Percentiles rank a stretch among this genome's conserved stretches.
Evolutionary conservation across 73 alveolate species (phyloP).

Genomic region (Blepharisma japonicum): DNA sequence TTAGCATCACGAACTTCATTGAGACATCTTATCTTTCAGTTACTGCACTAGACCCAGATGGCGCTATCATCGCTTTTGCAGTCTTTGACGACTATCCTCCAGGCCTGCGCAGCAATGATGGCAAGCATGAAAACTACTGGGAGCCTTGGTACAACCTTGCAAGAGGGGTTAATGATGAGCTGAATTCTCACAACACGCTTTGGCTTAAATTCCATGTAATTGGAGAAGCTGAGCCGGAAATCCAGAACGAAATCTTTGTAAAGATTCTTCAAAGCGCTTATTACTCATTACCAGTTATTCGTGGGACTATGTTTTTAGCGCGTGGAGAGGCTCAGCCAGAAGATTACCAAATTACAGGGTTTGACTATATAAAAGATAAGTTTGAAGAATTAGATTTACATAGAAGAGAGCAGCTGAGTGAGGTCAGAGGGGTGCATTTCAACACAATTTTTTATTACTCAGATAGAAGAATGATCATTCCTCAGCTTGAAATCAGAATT

Average conservation of each 20-base stretch:
- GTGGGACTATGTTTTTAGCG: constrained; percentile 74
- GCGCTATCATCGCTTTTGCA: constrained; percentile 80
- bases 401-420: constrained; percentile 48
- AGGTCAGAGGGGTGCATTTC: constrained; percentile 84
- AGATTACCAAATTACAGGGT: constrained; percentile 41
- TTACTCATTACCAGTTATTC: constrained; percentile 63
- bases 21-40: constrained; percentile 78
- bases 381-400: constrained; percentile 52
- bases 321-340: constrained; percentile 52
- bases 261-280: constrained; percentile 78
- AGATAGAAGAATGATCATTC: constrained; percentile 66
- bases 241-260: constrained; percentile 56
- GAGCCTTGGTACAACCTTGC: constrained; percentile 60
- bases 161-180: constrained; percentile 63
- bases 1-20: constrained; percentile 67
- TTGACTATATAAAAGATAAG: constrained; percentile 52
- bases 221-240: constrained; percentile 38
- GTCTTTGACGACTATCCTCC: constrained; percentile 86
- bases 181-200: constrained; percentile 62
- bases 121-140: constrained; percentile 80
- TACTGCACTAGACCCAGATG: constrained; percentile 74
- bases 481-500: constrained; percentile 86
- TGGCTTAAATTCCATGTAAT: constrained; percentile 75
- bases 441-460: constrained; percentile 76
- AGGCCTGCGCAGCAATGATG: constrained; percentile 68